Evolutionary conservation across 192 early-diverging fungal genomes (phyloP).

Genomic region (Coemansia sp.): DNA sequence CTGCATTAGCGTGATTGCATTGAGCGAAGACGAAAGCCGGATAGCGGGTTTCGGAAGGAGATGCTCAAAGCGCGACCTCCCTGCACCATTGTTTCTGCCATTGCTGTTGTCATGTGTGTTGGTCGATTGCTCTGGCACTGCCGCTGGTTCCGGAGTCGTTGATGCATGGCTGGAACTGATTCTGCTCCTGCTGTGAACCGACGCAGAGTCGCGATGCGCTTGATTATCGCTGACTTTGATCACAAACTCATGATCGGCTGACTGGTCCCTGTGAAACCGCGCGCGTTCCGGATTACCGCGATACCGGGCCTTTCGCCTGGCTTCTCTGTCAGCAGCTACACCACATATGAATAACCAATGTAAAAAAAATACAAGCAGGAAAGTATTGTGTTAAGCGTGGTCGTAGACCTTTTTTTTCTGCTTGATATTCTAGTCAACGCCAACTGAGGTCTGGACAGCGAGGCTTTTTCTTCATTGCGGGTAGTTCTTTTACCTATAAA

Average conservation of each 20-base stretch:
- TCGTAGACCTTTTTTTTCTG: too few relatives aligned
- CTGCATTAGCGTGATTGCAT: not conserved
- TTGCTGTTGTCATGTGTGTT: not conserved
- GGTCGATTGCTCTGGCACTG: not conserved
- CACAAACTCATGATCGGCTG: constrained; percentile 20
- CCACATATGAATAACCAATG: not conserved
- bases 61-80: not conserved
- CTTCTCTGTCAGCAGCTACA: constrained; percentile 30
- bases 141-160: not conserved
- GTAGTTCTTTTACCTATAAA: not conserved
- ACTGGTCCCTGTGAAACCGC: constrained; percentile 33
- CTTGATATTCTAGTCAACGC: too few relatives aligned
- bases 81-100: not conserved
- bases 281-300: constrained; percentile 48
- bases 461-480: too few relatives aligned
- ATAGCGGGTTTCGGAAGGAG: not conserved
- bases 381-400: not conserved
- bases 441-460: too few relatives aligned
- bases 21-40: not conserved
- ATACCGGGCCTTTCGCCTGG: constrained; percentile 38
- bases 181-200: constrained; percentile 9
- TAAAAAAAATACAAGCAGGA: not conserved
- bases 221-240: constrained; percentile 18
- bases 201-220: not conserved
- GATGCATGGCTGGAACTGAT: constrained; percentile 4